Evolutionary conservation across 2,329 filamentous ascomycete species (phyloP).

Genomic region (Aurifilum marmelostoma): DNA sequence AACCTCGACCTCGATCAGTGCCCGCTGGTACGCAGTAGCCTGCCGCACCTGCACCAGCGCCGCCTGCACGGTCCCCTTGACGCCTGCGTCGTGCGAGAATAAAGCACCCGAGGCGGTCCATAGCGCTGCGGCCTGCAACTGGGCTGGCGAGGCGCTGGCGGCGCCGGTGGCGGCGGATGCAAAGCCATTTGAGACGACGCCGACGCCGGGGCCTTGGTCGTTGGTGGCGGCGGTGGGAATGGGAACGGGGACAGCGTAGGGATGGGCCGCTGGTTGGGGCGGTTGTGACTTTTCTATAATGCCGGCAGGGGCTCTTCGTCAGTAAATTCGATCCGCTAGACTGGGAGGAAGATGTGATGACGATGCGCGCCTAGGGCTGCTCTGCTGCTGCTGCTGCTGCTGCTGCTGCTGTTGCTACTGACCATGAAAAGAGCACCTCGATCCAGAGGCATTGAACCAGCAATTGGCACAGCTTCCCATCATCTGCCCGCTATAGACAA

Average conservation of each 20-base stretch:
- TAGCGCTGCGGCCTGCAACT: constrained; percentile 30
- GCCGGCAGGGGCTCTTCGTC: too few relatives aligned
- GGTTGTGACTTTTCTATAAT: constrained; percentile 26
- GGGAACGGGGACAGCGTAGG: constrained; percentile 25
- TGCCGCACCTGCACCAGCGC: constrained; percentile 50
- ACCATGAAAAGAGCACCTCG: constrained; percentile 65
- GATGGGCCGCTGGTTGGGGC: constrained; percentile 19
- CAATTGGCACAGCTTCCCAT: constrained; percentile 66
- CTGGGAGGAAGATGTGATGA: not conserved
- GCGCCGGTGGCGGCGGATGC: constrained; percentile 7
- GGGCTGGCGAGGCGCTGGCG: constrained; percentile 25
- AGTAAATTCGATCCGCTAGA: too few relatives aligned
- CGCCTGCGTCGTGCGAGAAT: constrained; percentile 41
- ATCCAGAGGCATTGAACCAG: constrained; percentile 65
- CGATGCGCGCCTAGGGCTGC: too few relatives aligned
- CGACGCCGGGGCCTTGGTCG: constrained; percentile 33
- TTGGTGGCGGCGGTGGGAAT: constrained; percentile 14
- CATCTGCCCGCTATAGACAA: constrained; percentile 64
- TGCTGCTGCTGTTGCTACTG: constrained; percentile 33
- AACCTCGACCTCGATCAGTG: constrained; percentile 56
- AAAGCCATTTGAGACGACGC: constrained; percentile 4
- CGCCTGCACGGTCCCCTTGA: constrained; percentile 49
- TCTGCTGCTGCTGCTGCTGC: too few relatives aligned
- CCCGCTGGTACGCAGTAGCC: constrained; percentile 49
- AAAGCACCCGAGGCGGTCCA: constrained; percentile 25